Evolutionary conservation across 2,329 filamentous ascomycete species (phyloP).

Genomic region (Monosporascus sp.): DNA sequence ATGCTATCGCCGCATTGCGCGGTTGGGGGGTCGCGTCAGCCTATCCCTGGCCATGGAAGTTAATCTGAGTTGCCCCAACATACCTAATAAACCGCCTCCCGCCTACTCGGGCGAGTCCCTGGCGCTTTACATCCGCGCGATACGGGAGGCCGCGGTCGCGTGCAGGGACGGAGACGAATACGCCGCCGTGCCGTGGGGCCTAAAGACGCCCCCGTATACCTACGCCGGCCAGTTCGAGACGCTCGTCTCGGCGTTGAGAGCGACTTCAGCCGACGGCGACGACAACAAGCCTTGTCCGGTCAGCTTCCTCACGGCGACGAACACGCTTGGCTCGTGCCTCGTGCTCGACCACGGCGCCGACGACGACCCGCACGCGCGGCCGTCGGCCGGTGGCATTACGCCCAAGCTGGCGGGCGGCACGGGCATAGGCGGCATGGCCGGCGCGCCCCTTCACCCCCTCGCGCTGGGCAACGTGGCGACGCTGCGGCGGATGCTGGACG

Average conservation of each 20-base stretch:
- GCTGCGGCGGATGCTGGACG: constrained; percentile 55
- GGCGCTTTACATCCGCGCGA: constrained; percentile 45
- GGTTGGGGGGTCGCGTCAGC: constrained; percentile 16
- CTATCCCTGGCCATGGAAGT: constrained; percentile 64
- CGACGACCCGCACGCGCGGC: constrained; percentile 12
- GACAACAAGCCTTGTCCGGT: constrained; percentile 35
- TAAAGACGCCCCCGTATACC: constrained; percentile 76
- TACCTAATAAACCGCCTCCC: constrained; percentile 61
- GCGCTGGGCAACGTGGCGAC: constrained; percentile 71
- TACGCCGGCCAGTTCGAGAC: constrained; percentile 59
- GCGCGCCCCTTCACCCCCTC: constrained; percentile 65
- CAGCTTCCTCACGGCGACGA: constrained; percentile 68
- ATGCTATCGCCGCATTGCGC: constrained; percentile 49
- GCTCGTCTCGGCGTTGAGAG: constrained; percentile 47
- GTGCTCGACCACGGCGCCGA: constrained; percentile 36
- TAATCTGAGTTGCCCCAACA: constrained; percentile 77
- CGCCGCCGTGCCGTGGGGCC: constrained; percentile 44
- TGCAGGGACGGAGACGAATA: background rate
- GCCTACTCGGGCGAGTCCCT: constrained; percentile 57
- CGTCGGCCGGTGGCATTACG: constrained; percentile 19
- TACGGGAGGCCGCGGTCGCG: constrained; percentile 26
- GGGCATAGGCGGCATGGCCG: constrained; percentile 68
- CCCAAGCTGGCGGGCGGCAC: constrained; percentile 48
- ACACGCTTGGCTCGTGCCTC: constrained; percentile 66
- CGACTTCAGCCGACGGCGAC: constrained; percentile 16